A percentile compares a stretch with the other conserved stretches of the same genome.
phyloP scores from a whole-genome alignment of 495 filamentous ascomycete species.

The Penicillium nucicola region DNA sequence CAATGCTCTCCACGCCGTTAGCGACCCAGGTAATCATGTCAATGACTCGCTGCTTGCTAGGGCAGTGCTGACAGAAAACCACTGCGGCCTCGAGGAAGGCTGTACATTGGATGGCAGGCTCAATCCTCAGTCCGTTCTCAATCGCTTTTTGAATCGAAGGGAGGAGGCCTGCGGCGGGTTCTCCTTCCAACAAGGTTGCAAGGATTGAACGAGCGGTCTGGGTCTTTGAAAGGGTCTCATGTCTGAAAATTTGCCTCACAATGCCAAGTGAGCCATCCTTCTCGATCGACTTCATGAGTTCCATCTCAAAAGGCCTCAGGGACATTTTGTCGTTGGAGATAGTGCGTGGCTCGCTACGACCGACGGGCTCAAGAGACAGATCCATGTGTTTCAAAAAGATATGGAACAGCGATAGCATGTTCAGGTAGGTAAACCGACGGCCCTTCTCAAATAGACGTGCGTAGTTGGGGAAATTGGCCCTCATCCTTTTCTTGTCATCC shows the following conservation, averaged over 20 bases:
- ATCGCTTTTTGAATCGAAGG: conserved; percentile 43
- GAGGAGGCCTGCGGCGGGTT: conserved; percentile 41
- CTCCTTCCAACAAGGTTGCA: conserved; percentile 39
- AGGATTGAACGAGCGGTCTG: conserved; percentile 38
- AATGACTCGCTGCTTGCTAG: conserved; percentile 33
- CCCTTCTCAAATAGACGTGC: conserved; percentile 56
- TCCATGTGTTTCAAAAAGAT: conserved; percentile 41
- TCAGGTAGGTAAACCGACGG: conserved; percentile 40
- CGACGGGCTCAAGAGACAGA: conserved; percentile 27
- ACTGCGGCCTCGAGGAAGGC: conserved; percentile 52
- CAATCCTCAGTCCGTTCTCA: conserved; percentile 51
- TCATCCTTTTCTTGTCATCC: conserved; percentile 47
- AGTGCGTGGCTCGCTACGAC: conserved; percentile 25
- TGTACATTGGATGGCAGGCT: conserved; percentile 52
- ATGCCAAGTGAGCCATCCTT: conserved; percentile 33
- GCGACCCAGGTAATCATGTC: conserved; percentile 50
- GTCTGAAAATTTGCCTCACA: conserved; percentile 43
- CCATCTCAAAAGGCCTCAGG: conserved; percentile 37
- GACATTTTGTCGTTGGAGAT: conserved; percentile 31
- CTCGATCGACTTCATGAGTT: conserved; percentile 31
- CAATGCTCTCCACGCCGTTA: conserved; percentile 54
- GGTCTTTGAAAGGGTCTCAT: conserved; percentile 24
- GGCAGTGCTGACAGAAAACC: conserved; percentile 45
- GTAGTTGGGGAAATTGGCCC: conserved; percentile 51
- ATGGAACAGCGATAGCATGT: conserved; percentile 44